Evolutionary conservation across 169 alveolate genomes (phyloP), one percentile per base, ranked within the genome.

Genomic region (Plasmodium chabaudi): DNA sequence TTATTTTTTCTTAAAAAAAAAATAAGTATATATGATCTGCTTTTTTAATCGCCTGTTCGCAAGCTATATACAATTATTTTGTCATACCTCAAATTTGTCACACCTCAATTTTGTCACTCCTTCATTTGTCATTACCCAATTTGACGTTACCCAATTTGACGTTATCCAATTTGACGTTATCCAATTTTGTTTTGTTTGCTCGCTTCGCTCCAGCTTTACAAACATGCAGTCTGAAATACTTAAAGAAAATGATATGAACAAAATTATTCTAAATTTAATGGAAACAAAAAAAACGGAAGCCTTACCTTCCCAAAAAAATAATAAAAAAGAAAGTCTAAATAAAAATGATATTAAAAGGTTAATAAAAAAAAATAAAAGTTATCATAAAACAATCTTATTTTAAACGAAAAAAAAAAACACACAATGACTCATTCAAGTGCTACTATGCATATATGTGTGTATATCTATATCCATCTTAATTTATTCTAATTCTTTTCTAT

Each of bases 271-370:
- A 67, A 53, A 55, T 25, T 27, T 75, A 10, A 75, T 75, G 74
- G 65, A 75, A 9, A 61, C 27, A n/a, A 42, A 75, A 19, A 75
- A 75, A 53, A 75, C 47, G 23, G 60, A 64, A 46, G 51, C 42
- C 5, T 34, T 46, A 34, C 64, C 55, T 15, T 13, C 47, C 19
- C 44, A 60, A 65, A 74, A 49, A 64, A 77, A 46, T 34, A 12
- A 9, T 17, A 39, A 65, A 64, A 64, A 77, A 57, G 70, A 42
- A 9, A 56, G 53, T 27, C 5, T 63, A 25, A 51, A 65, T 46
- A 61, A 77, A 21, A 27, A n/a, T 5, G 59, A 77, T 15, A 64
- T 77, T 27, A 77, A 77, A 46, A 77, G 88, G 88, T 77, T 77
- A 47, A n/a, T n/a, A n/a, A n/a, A n/a, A n/a, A n/a, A n/a, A n/a